Evolutionary conservation across 306 rosid species (phyloP), one percentile per base, ranked within the genome.

Genomic region (Crotalaria pallida): DNA sequence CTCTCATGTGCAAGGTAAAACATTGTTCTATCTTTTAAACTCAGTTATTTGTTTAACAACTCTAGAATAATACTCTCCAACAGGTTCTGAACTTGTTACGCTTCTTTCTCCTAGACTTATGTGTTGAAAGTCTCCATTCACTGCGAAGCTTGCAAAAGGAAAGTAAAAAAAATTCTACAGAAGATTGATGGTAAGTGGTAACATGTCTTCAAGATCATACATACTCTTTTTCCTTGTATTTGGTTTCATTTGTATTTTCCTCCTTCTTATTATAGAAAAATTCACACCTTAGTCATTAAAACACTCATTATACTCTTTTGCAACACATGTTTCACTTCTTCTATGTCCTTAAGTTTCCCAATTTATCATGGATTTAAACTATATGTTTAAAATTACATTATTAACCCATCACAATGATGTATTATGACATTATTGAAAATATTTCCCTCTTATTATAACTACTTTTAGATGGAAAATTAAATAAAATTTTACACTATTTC

Each of bases 111-210:
- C 16, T 80, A 92, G 96, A 83, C 81, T 18, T 83, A 73, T 77
- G 80, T 78, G 16, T 77, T 94, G 84, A 88, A 72, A 77, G 95
- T 88, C 77, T 84, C 91, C 55, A 79, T 91, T 58, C 92, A 94
- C 84, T 94, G 98, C 52, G 79, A 72, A 72, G 98, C 82, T 13
- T 94, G 98, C 92, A 82, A 81, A 72, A 84, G 78, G 64, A 90
- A 87, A 74, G 92, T 88, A 6, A 65, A 71, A 12, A 87, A 80
- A 66, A 56, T 80, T 65, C 81, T 94, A 7, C 86, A 77, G 66
- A 66, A 45, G n/a, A 69, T 94, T 6, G 73, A 88, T 6, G 98
- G 98, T 90, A 77, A 62, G 4, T 8, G 3, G 1, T 7, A 10
- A 57, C n/a, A n/a, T n/a, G n/a, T 34, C 31, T 18, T 38, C 65